A percentile compares a stretch with the other conserved stretches of the same genome.
Conservation (phyloP, 495 filamentous ascomycete species). For the Xylaria intraflava region DNA sequence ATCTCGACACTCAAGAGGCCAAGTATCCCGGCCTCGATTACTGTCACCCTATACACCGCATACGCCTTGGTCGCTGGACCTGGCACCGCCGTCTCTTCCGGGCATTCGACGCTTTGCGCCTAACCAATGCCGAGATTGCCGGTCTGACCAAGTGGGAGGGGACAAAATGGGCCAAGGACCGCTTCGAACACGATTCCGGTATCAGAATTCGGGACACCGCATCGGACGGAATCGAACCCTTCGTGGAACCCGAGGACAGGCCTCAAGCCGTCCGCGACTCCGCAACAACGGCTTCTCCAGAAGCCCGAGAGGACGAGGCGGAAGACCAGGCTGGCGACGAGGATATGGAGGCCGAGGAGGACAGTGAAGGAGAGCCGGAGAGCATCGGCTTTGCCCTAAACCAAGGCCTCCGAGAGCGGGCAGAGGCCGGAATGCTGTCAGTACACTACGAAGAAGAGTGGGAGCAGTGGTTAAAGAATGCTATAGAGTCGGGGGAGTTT, state of each 20-base stretch:
- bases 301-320: constrained; percentile 33
- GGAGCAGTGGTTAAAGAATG: constrained; percentile 83
- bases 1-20: constrained; percentile 75
- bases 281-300: constrained; percentile 22
- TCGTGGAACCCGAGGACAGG: constrained; percentile 43
- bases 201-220: constrained; percentile 72
- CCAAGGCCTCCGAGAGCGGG: constrained; percentile 62
- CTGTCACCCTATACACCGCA: constrained; percentile 69
- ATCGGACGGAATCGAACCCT: constrained; percentile 55
- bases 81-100: constrained; percentile 78
- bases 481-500: constrained; percentile 54
- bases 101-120: constrained; percentile 67
- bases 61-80: constrained; percentile 71
- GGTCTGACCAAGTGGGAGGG: constrained; percentile 86
- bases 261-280: constrained; percentile 32
- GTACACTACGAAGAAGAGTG: constrained; percentile 69
- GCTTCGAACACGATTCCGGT: constrained; percentile 73
- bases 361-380: constrained; percentile 60
- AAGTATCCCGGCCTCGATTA: constrained; percentile 92
- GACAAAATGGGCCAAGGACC: constrained; percentile 81
- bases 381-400: constrained; percentile 70
- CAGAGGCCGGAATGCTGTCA: constrained; percentile 54
- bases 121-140: constrained; percentile 72
- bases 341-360: constrained; percentile 44
- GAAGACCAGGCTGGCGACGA: constrained; percentile 50